These are phyloP conservation scores for Bruguiera hainesii DNA, from an alignment of 441 rosid genomes.

Conservation along the genomic window DNA sequence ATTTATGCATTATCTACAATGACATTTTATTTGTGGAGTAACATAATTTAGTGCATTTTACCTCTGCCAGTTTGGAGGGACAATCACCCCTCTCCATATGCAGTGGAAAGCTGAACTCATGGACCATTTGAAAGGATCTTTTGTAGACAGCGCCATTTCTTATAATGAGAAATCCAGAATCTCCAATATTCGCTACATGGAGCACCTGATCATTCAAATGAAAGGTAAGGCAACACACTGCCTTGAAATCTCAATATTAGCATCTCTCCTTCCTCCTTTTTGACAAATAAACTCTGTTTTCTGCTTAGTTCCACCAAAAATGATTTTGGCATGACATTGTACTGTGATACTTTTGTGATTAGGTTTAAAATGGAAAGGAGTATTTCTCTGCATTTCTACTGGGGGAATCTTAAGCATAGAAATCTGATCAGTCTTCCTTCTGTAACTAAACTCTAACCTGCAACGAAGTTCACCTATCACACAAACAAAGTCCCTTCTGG, in stretches of 20 bases:
- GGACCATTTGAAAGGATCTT: constrained; percentile 61
- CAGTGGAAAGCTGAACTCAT: constrained; percentile 68
- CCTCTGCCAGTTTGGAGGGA: constrained; percentile 54
- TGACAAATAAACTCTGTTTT: not conserved
- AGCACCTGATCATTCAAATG: constrained; percentile 42
- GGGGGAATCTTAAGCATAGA: too few species aligned
- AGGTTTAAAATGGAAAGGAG: too few species aligned
- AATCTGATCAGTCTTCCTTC: too few species aligned
- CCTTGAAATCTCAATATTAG: not conserved
- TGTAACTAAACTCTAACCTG: too few species aligned
- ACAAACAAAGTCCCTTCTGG: too few species aligned
- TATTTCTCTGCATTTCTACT: too few species aligned
- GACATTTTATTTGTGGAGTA: too few species aligned
- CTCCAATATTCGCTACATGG: constrained; percentile 67
- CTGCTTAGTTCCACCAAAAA: too few species aligned
- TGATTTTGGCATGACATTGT: too few species aligned
- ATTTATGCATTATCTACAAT: too few species aligned
- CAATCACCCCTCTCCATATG: constrained; percentile 48
- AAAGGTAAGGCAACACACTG: not conserved
- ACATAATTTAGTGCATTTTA: constrained; percentile 22
- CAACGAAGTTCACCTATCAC: too few species aligned
- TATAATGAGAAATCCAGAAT: constrained; percentile 68
- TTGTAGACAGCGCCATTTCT: constrained; percentile 48
- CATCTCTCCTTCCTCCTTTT: not conserved
- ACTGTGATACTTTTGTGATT: too few species aligned